Base-by-base conservation (phyloP, 345 rosid species). In the Luvunga scandens region DNA sequence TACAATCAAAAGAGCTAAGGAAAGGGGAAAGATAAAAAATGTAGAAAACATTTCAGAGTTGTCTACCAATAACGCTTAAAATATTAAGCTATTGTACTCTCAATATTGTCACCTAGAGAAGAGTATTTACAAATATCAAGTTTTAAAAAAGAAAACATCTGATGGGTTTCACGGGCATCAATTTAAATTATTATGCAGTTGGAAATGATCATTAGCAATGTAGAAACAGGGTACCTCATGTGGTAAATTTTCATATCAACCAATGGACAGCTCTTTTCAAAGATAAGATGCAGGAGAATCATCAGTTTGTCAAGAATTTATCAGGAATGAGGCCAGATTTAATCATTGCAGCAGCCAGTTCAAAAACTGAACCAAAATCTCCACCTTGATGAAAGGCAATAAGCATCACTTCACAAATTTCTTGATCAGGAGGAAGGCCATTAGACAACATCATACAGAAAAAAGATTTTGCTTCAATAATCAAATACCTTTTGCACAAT, bases 381-480 rank as follows among this genome's bases (percentile, higher is more conserved):
- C 86, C 84, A 63, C 57, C 67, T 50, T 38, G 82, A 78, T 62
- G 71, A 74, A 86, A 82, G 48, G 90, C 83, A 78, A 77, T 79
- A 53, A 89, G 83, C 87, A 92, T 80, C 75, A 79, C 78, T 77
- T 83, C 80, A 79, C 90, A 92, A 42, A 94, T 84, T 75, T 86
- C 85, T 38, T 85, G 81, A 78, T 92, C 95, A 24, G 97, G 95
- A 61, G 75, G 82, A 82, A 88, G 69, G 68, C 87, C 92, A 62
- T 75, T 45, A 19, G 83, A 86, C 78, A 94, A 79, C 97, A 94
- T 92, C 79, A 84, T 77, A 64, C 75, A 5, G 81, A 89, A 86
- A 83, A 90, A 88, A 69, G 57, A 79, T 56, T 87, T 86, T 67
- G 91, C 88, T 84, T 85, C 85, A 25, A 25, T 57, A 60, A 73